phyloP scores from a whole-genome alignment of 768 basidiomycete genomes.

The Panellus pusillus region DNA sequence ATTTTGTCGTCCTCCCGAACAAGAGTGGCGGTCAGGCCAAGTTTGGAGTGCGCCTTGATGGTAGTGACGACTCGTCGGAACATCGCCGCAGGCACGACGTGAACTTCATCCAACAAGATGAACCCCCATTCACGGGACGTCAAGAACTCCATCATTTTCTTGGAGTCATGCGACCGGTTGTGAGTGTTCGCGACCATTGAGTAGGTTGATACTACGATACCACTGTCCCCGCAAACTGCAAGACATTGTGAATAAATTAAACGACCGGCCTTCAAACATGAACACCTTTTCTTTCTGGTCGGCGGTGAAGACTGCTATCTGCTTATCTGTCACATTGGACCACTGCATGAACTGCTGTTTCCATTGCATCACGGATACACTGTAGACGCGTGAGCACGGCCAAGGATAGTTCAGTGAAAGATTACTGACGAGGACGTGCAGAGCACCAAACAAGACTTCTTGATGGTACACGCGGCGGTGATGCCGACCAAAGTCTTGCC shows the following conservation, averaged over 20 bases:
- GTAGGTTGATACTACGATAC: conserved; percentile 98
- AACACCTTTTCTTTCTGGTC: conserved; percentile 95
- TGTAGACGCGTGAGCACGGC: conserved; percentile 27
- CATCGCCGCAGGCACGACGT: conserved; percentile 98
- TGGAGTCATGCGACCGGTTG: conserved; percentile 97
- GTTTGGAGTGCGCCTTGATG: conserved; percentile 98
- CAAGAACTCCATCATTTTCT: conserved; percentile 99
- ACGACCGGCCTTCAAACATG: conserved; percentile 1
- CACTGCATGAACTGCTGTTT: conserved; percentile 97
- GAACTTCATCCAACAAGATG: conserved; percentile 95
- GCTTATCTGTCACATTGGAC: conserved; percentile 96
- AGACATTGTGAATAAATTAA: conserved; percentile 9
- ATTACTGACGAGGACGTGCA: conserved; percentile 91
- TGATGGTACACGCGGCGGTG: conserved; percentile 98
- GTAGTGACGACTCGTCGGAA: conserved; percentile 97
- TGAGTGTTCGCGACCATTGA: conserved; percentile 99
- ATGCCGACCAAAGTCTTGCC: conserved; percentile 99
- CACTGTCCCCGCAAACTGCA: conserved; percentile 87
- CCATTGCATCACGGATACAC: conserved; percentile 98
- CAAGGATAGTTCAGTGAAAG: conserved; percentile 1
- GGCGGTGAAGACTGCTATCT: conserved; percentile 97
- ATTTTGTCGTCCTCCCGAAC: conserved; percentile 99
- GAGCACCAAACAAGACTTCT: conserved; percentile 95
- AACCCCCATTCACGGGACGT: conserved; percentile 99
- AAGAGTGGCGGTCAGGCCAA: conserved; percentile 95